Percentiles rank a stretch among this genome's conserved stretches.
These are phyloP conservation scores for Metschnikowia gelsemii DNA, from an alignment of 805 yeast genomes.

Conservation along the genomic window DNA sequence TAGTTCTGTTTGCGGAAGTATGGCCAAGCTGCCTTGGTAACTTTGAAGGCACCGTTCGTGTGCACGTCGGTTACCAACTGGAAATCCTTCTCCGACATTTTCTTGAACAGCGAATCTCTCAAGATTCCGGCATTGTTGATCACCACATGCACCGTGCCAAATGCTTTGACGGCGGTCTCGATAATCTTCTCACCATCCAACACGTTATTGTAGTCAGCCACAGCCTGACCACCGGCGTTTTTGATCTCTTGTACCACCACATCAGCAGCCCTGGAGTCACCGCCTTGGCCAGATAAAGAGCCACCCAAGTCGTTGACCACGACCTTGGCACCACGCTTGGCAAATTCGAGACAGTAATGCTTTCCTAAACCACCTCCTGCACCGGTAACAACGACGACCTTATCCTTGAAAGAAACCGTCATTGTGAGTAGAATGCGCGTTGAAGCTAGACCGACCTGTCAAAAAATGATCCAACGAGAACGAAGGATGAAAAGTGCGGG, in stretches of 20 bases:
- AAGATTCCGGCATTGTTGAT: constrained; percentile 95
- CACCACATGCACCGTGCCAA: constrained; percentile 85
- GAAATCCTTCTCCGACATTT: constrained; percentile 81
- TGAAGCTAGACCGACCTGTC: not conserved
- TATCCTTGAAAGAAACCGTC: constrained; percentile 57
- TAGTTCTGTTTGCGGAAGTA: constrained; percentile 76
- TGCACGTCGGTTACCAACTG: constrained; percentile 81
- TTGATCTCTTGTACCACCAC: constrained; percentile 82
- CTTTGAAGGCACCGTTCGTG: constrained; percentile 82
- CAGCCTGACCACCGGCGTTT: constrained; percentile 77
- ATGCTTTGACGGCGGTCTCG: constrained; percentile 79
- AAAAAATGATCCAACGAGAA: not conserved
- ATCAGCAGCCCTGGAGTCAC: constrained; percentile 76
- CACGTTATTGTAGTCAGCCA: constrained; percentile 91
- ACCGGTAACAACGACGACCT: constrained; percentile 92
- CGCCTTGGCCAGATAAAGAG: constrained; percentile 70
- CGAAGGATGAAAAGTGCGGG: constrained; percentile 3
- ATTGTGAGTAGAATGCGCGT: constrained; percentile 5
- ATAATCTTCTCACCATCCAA: constrained; percentile 81
- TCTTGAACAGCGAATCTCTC: constrained; percentile 82
- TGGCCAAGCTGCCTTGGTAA: constrained; percentile 91
- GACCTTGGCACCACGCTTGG: constrained; percentile 88
- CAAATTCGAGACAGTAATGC: constrained; percentile 83
- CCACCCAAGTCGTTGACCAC: constrained; percentile 96
- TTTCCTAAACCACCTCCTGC: constrained; percentile 97